phyloP scores from a whole-genome alignment of 2,329 filamentous ascomycete species.

The Ophidiomyces ophidiicola region DNA sequence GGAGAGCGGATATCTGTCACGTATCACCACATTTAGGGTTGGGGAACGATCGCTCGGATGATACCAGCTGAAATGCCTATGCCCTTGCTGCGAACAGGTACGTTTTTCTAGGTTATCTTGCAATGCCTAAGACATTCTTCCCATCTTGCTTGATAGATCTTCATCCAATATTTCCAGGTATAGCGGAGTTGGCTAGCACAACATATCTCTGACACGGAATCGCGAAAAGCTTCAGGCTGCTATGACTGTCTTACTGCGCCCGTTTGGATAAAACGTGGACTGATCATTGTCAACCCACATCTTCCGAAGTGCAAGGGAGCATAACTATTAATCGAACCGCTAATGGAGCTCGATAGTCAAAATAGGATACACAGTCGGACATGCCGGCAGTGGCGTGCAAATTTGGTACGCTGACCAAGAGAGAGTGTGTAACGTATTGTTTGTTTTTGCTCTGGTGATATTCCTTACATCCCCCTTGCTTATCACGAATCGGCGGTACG shows the following conservation, averaged over 20 bases:
- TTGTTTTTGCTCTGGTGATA: constrained; percentile 10
- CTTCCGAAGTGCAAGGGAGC: constrained; percentile 5
- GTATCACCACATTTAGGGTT: constrained; percentile 8
- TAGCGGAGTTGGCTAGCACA: constrained; percentile 1
- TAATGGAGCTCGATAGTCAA: background rate
- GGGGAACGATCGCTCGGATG: constrained; percentile 7
- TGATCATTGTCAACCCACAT: constrained; percentile 9
- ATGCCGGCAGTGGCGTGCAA: constrained; percentile 5
- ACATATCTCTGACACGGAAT: constrained; percentile 6
- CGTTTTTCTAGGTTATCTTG: background rate
- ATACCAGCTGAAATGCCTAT: constrained; percentile 3
- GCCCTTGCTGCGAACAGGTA: constrained; percentile 8
- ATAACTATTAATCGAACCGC: constrained; percentile 5
- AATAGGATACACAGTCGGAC: constrained; percentile 2
- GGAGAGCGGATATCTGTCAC: constrained; percentile 3
- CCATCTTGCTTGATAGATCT: constrained; percentile 4
- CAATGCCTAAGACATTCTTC: too few relatives aligned
- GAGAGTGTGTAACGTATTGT: constrained; percentile 9
- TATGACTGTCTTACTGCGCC: constrained; percentile 12
- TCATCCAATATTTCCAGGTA: background rate
- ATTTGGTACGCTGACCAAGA: constrained; percentile 11
- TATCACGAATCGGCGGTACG: background rate
- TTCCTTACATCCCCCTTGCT: background rate
- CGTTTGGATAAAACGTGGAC: constrained; percentile 10
- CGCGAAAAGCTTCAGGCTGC: constrained; percentile 8